Percentiles rank a stretch among this genome's conserved stretches.
phyloP scores from a whole-genome alignment of 805 yeast species.

The Yarrowia yakushimensis region DNA sequence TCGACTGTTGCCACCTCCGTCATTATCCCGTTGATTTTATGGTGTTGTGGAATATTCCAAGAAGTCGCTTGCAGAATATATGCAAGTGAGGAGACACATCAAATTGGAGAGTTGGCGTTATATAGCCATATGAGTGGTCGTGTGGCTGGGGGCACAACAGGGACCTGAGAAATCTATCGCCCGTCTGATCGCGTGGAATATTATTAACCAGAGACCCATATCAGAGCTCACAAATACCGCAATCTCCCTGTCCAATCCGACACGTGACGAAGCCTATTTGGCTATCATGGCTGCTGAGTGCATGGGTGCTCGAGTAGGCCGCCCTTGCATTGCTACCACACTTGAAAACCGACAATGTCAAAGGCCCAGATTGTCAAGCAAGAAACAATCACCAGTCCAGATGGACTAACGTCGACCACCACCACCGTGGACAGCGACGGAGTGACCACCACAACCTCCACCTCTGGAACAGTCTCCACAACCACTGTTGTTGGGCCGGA shows the following conservation, averaged over 20 bases:
- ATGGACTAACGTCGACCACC: conserved; percentile 3
- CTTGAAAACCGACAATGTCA: not conserved
- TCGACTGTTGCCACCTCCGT: conserved; percentile 21
- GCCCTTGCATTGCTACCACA: conserved; percentile 10
- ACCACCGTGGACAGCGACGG: conserved; percentile 8
- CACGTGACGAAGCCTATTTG: conserved; percentile 15
- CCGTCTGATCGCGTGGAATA: not conserved
- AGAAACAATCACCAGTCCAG: conserved; percentile 9
- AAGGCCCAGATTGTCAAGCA: not conserved
- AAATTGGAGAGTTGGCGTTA: not conserved
- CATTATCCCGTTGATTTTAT: not conserved
- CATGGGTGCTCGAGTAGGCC: not conserved
- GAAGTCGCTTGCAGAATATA: conserved; percentile 1
- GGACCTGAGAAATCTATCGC: not conserved
- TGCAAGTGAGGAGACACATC: conserved; percentile 1
- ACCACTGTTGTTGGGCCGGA: conserved; percentile 15
- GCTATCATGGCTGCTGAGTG: not conserved
- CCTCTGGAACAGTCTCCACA: conserved; percentile 13
- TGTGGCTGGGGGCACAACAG: not conserved
- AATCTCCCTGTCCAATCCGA: not conserved
- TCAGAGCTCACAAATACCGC: not conserved
- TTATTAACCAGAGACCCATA: not conserved
- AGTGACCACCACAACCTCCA: conserved; percentile 15
- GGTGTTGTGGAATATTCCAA: conserved; percentile 8
- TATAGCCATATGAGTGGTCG: not conserved